Conservation (phyloP, 2,329 filamentous ascomycete genomes). For the Dactylellina sp. region DNA sequence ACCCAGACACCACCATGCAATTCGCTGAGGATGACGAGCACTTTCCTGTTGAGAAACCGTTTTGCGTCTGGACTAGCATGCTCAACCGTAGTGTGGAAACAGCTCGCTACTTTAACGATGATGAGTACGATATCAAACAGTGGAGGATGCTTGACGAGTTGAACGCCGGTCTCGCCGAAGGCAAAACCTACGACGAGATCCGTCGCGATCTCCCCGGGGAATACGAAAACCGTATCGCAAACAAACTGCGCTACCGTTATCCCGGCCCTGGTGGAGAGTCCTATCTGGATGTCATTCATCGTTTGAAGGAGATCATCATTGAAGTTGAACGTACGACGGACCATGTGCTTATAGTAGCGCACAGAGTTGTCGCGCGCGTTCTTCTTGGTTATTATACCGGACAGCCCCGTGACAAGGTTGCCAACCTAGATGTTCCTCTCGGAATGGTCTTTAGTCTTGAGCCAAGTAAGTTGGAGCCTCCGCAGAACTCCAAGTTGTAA, state of each 20-base stretch:
- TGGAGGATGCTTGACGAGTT: conserved; percentile 99
- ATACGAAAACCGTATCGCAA: conserved; percentile 79
- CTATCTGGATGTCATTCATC: conserved; percentile 96
- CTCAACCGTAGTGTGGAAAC: conserved; percentile 89
- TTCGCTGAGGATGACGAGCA: conserved; percentile 62
- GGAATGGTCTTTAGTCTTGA: conserved; percentile 95
- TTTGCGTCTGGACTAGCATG: conserved; percentile 99
- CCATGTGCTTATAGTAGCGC: conserved; percentile 90
- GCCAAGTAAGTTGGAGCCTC: conserved; percentile 69
- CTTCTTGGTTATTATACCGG: conserved; percentile 97
- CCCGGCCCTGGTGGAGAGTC: conserved; percentile 95
- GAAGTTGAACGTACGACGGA: conserved; percentile 98
- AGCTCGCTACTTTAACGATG: conserved; percentile 90
- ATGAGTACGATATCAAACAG: conserved; percentile 95
- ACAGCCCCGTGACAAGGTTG: conserved; percentile 87
- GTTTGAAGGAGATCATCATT: conserved; percentile 92
- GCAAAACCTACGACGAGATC: conserved; percentile 93
- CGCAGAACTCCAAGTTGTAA: not conserved
- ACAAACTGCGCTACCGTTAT: conserved; percentile 97
- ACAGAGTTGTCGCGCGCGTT: conserved; percentile 90
- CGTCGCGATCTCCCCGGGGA: conserved; percentile 81
- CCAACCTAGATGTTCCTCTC: conserved; percentile 91
- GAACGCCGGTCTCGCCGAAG: conserved; percentile 91
- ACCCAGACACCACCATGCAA: conserved; percentile 69
- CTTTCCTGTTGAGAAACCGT: conserved; percentile 82